Conservation (phyloP, 2,329 filamentous ascomycete genomes). For the Neopestalotiopsis clavispora region DNA sequence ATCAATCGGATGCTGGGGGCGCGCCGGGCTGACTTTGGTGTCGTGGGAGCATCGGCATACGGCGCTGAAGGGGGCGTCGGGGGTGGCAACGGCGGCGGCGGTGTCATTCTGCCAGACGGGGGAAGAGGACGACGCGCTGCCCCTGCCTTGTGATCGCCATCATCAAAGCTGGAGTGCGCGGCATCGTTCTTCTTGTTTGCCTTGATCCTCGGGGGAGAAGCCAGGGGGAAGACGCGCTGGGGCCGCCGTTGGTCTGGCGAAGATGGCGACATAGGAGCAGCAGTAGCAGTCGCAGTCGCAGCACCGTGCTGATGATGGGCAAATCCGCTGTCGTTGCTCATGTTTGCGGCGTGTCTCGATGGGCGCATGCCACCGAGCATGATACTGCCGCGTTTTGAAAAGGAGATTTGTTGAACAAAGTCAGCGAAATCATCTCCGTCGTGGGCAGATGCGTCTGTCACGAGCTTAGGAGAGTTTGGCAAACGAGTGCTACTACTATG, state of each 20-base stretch:
- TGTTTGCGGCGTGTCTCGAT: slow-evolving; percentile 22
- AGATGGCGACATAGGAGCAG: slow-evolving; percentile 14
- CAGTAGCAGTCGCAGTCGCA: not conserved
- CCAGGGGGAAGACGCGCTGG: slow-evolving; percentile 34
- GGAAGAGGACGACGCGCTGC: too few species aligned
- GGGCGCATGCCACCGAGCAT: slow-evolving; percentile 59
- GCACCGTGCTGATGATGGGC: not conserved
- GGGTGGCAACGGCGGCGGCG: slow-evolving; percentile 18
- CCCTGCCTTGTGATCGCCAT: not conserved
- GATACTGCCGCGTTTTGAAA: slow-evolving; percentile 68
- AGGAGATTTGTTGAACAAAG: slow-evolving; percentile 60
- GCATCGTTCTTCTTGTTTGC: slow-evolving; percentile 19
- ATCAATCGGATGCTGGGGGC: slow-evolving; percentile 57
- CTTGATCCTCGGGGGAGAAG: slow-evolving; percentile 24
- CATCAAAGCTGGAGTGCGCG: slow-evolving; percentile 15
- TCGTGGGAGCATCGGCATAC: slow-evolving; percentile 12
- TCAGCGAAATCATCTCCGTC: slow-evolving; percentile 64
- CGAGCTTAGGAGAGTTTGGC: slow-evolving; percentile 24
- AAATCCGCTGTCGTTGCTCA: slow-evolving; percentile 31
- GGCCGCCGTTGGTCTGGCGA: slow-evolving; percentile 14
- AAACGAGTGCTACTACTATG: slow-evolving; percentile 2
- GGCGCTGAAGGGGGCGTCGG: slow-evolving; percentile 9
- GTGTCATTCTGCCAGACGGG: not conserved
- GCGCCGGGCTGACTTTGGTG: slow-evolving; percentile 23
- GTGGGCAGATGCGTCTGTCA: slow-evolving; percentile 39